Evolutionary conservation across 2,329 filamentous ascomycete species (phyloP).

Genomic region (Beauveria varroae): DNA sequence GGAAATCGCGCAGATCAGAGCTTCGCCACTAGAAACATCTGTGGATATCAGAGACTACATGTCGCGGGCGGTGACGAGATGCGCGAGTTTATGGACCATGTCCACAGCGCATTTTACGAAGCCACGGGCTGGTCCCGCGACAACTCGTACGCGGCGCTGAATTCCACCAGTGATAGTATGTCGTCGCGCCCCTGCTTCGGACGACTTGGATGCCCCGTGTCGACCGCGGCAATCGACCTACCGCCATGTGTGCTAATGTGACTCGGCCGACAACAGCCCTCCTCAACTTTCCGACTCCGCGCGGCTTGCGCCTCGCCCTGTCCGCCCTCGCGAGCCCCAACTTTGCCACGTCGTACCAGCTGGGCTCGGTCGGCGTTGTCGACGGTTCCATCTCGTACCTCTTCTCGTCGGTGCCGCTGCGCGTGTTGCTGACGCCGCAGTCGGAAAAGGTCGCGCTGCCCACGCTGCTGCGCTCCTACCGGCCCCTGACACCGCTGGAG

Average conservation of each 20-base stretch:
- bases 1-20: background rate
- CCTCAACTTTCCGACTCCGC: slow-evolving; percentile 80
- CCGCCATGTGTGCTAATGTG: background rate
- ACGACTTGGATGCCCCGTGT: too few relatives aligned
- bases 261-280: slow-evolving; percentile 49
- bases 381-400: slow-evolving; percentile 97
- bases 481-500: slow-evolving; percentile 60
- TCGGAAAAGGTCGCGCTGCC: slow-evolving; percentile 71
- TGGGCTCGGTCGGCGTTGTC: slow-evolving; percentile 82
- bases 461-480: slow-evolving; percentile 73
- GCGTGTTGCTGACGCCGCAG: slow-evolving; percentile 54
- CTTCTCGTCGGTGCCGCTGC: slow-evolving; percentile 78
- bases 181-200: background rate
- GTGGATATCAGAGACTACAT: background rate
- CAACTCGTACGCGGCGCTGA: slow-evolving; percentile 85
- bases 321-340: slow-evolving; percentile 88
- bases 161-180: slow-evolving; percentile 71
- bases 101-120: slow-evolving; percentile 83
- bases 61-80: slow-evolving; percentile 40
- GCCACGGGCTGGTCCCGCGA: slow-evolving; percentile 84
- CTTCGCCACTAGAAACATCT: background rate
- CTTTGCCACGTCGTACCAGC: slow-evolving; percentile 88
- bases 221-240: too few relatives aligned
- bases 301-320: slow-evolving; percentile 75
- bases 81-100: slow-evolving; percentile 97